Base-by-base conservation (phyloP, 441 rosid genomes). In the Erodium moschatum region DNA sequence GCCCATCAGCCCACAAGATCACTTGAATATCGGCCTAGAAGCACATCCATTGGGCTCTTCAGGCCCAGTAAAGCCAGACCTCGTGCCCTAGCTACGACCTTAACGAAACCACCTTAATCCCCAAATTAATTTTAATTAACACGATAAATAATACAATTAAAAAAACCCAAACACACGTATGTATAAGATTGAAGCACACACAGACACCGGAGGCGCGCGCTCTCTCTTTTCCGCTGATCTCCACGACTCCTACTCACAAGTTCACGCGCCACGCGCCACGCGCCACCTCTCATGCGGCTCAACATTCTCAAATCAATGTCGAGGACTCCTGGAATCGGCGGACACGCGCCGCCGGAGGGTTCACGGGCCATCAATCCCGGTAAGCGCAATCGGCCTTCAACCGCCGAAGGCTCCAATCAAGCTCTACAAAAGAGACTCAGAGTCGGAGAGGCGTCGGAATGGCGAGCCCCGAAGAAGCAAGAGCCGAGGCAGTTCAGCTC, bases 401-500 rank as follows among this genome's bases (percentile, higher is more conserved):
- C 48, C 33, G 64, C 71, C 11, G 72, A 78, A 48, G 65, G 73
- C 29, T 33, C 38, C 35, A 68, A 27, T 64, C 21, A 31, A 40
- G 64, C 56, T 21, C 70, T 65, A 63, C 20, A 62, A 65, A 85
- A 71, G 73, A 73, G 69, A 72, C 73, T 64, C 38, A 78, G 74
- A n/a, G 46, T 69, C 38, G 4, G 38, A 33, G 38, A 33, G 15
- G 44, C 61, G 13, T 71, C 69, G 3, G 67, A 44, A 4, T 44
- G 12, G n/a, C 50, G 73, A 81, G 69, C 78, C 82, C 78, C 64
- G 75, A 76, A 69, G 24, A 75, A 73, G 61, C 33, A 80, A 21
- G 76, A 54, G 64, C 74, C 56, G 35, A 2, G 50, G n/a, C 27
- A 62, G 67, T 46, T 70, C 44, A 29, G 18, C 44, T 70, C 73